Conservation (phyloP, 2,329 filamentous ascomycete genomes). For the Xylaria multiplex region DNA sequence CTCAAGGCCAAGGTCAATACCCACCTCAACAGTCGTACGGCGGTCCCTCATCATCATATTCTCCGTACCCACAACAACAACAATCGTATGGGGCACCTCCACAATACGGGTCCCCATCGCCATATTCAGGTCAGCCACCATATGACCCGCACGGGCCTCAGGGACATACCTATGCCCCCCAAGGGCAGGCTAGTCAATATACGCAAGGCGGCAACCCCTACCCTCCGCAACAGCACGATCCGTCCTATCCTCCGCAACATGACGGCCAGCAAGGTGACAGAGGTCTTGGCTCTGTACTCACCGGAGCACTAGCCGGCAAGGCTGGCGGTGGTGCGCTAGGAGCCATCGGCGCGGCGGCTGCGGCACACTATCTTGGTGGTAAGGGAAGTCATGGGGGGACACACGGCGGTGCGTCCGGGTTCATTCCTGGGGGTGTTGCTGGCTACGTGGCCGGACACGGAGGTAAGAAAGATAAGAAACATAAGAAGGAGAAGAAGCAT, state of each 20-base stretch:
- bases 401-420: conserved; percentile 35
- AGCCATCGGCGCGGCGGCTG: conserved; percentile 42
- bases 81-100: conserved; percentile 41
- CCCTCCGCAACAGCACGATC: conserved; percentile 36
- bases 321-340: conserved; percentile 34
- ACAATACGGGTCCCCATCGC: conserved; percentile 29
- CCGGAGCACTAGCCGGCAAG: conserved; percentile 38
- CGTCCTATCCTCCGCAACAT: conserved; percentile 21
- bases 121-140: conserved; percentile 30
- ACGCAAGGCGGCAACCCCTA: conserved; percentile 36
- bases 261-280: conserved; percentile 37
- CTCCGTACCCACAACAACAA: conserved; percentile 38
- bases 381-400: conserved; percentile 20
- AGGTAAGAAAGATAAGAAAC: conserved; percentile 42
- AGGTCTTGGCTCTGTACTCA: conserved; percentile 42
- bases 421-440: conserved; percentile 34
- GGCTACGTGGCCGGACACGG: conserved; percentile 36
- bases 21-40: conserved; percentile 39
- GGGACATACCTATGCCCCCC: conserved; percentile 36
- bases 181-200: conserved; percentile 38
- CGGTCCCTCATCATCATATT: conserved; percentile 37
- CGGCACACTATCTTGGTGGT: conserved; percentile 39
- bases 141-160: conserved; percentile 39
- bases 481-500: conserved; percentile 45
- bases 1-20: conserved; percentile 37